A percentile compares a stretch with the other conserved stretches of the same genome.
These are phyloP conservation scores for Dioscorea alata DNA, from an alignment of 106 monocot species.

Conservation along the genomic window DNA sequence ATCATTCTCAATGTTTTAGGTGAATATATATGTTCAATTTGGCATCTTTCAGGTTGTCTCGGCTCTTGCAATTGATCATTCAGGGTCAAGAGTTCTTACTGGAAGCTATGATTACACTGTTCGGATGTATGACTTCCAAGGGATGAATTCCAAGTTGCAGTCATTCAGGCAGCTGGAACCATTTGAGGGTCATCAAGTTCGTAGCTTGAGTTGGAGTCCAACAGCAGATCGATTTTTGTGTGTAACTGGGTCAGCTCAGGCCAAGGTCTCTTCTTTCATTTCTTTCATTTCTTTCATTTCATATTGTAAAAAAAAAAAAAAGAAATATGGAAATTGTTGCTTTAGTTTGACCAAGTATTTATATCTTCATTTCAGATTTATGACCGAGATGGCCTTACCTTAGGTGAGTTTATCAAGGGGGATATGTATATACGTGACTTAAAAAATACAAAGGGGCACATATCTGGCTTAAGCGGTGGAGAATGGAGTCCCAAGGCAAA, in stretches of 20 bases:
- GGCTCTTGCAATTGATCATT: constrained; percentile 91
- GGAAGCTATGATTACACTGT: constrained; percentile 97
- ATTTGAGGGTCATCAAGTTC: constrained; percentile 93
- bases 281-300: neutral
- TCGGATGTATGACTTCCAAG: constrained; percentile 98
- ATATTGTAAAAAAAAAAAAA: neutral
- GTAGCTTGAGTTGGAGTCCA: constrained; percentile 96
- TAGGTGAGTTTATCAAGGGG: constrained; percentile 95
- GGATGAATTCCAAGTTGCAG: constrained; percentile 92
- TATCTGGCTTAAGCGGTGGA: constrained; percentile 90
- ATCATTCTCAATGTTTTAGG: neutral
- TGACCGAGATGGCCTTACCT: constrained; percentile 89
- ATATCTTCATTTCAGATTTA: constrained; percentile 67
- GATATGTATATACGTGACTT: constrained; percentile 99
- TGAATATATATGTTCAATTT: neutral
- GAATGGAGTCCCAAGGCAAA: constrained; percentile 96
- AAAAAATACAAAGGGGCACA: constrained; percentile 98
- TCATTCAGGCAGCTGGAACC: constrained; percentile 97
- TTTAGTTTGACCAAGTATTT: constrained; percentile 1
- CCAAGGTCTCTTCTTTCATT: constrained; percentile 50
- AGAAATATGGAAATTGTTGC: neutral
- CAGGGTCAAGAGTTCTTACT: constrained; percentile 93
- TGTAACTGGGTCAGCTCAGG: constrained; percentile 92
- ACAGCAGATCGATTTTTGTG: constrained; percentile 83
- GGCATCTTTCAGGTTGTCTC: constrained; percentile 68